Conservation (phyloP, 495 filamentous ascomycete species). For the Friedmanniomyces simplex region DNA sequence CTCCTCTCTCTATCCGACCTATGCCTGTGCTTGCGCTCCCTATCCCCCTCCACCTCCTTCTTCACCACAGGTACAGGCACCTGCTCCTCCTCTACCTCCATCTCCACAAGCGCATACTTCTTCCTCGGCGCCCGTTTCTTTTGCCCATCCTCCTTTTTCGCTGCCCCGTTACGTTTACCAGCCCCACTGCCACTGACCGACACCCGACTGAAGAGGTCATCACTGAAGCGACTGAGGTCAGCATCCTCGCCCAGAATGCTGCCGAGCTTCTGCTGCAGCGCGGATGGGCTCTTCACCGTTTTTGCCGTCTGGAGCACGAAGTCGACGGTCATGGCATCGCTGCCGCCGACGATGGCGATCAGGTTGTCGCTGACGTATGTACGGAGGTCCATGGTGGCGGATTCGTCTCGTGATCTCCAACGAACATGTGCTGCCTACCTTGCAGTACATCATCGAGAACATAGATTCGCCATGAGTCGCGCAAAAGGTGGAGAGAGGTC, state of each 20-base stretch:
- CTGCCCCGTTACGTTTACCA: not conserved
- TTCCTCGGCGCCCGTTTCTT: slow-evolving; percentile 38
- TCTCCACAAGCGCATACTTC: slow-evolving; percentile 71
- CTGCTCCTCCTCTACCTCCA: slow-evolving; percentile 56
- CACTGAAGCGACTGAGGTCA: slow-evolving; percentile 43
- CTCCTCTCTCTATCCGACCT: slow-evolving; percentile 25
- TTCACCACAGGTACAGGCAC: slow-evolving; percentile 19
- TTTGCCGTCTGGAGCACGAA: slow-evolving; percentile 52
- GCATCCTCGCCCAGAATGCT: slow-evolving; percentile 42
- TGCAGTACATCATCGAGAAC: too few species aligned
- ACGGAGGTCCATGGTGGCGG: slow-evolving; percentile 22
- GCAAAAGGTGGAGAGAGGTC: slow-evolving; percentile 5
- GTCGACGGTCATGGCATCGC: slow-evolving; percentile 51
- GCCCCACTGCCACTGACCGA: slow-evolving; percentile 10
- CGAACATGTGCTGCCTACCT: too few species aligned
- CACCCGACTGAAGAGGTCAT: slow-evolving; percentile 43
- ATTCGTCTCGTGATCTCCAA: too few species aligned
- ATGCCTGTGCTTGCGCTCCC: slow-evolving; percentile 32
- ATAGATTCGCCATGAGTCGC: too few species aligned
- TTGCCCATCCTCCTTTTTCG: slow-evolving; percentile 15
- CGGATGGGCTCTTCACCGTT: slow-evolving; percentile 42
- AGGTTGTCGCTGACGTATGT: slow-evolving; percentile 25
- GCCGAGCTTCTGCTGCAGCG: slow-evolving; percentile 41
- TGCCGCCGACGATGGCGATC: slow-evolving; percentile 44
- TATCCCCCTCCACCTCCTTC: slow-evolving; percentile 25